Evolutionary conservation across 2,329 filamentous ascomycete genomes (phyloP), one percentile per base, ranked within the genome.

Genomic region (Chaetomiaceae sp.): DNA sequence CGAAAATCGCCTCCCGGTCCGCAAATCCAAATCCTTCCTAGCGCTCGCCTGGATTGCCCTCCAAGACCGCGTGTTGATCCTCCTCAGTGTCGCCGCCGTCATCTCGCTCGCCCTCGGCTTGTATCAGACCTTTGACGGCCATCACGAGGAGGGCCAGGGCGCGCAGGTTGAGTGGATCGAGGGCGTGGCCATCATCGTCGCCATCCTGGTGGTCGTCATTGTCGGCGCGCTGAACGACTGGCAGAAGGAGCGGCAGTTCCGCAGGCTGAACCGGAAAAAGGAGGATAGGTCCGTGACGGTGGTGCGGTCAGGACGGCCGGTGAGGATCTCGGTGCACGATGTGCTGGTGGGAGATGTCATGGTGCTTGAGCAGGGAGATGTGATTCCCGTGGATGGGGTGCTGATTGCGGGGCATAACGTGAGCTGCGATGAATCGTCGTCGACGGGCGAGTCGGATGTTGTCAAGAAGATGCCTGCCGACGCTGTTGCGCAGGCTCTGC

Each of bases 31-130:
- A 72, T 85, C 75, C 58, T 76, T 90, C 34, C 73, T 88, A 40
- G 74, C 87, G 64, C 74, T 91, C 37, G 86, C 89, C 69, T 90
- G 87, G 87, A 87, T 90, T 62, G 89, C 87, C 0, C 89, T 89
- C 67, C 89, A 90, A 70, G 87, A 91, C 75, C 90, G 90, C 67
- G 85, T 91, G 3, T 73, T 90, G 41, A 86, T 89, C 54, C 73
- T 90, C 5, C 74, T 90, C 49, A 87, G 85, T 0, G 73, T 80
- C 44, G 87, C 87, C 38, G 87, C 87, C 3, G 75, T 82, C 34
- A 81, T 91, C 45, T 90, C 87, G 40, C 75, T 91, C 38, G 85
- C 83, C 5, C 78, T 91, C 36, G 87, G 87, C 43, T 73, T 90
- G 0, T 91, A 90, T 66, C 85, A 90, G 66, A 86, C 85, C 0